phyloP scores from a whole-genome alignment of 2,329 filamentous ascomycete species.

The Polytolypa hystricis region DNA sequence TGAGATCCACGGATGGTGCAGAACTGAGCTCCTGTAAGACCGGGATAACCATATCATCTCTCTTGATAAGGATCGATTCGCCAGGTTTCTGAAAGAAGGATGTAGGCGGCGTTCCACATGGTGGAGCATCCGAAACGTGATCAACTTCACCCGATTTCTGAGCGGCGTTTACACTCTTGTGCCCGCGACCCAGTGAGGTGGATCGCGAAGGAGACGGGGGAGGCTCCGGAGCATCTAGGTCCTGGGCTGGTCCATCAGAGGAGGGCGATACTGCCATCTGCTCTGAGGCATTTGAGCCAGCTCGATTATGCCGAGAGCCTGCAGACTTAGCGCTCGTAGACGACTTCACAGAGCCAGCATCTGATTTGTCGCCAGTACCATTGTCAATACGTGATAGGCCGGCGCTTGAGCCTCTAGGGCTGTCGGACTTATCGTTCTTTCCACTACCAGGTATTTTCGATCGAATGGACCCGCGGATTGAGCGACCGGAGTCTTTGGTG shows the following conservation, averaged over 20 bases:
- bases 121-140: constrained; percentile 83
- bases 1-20: constrained; percentile 19
- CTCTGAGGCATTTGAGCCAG: constrained; percentile 20
- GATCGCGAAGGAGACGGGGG: constrained; percentile 86
- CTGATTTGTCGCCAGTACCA: constrained; percentile 50
- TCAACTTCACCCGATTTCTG: constrained; percentile 86
- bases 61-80: constrained; percentile 80
- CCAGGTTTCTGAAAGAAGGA: constrained; percentile 58
- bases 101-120: constrained; percentile 51
- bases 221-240: constrained; percentile 44
- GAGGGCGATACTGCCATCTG: constrained; percentile 26
- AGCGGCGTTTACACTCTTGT: constrained; percentile 68
- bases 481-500: constrained; percentile 83
- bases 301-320: constrained; percentile 36
- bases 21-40: constrained; percentile 41
- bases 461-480: constrained; percentile 66
- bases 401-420: constrained; percentile 64
- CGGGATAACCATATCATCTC: constrained; percentile 59
- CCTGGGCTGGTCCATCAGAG: constrained; percentile 21
- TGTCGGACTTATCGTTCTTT: constrained; percentile 55
- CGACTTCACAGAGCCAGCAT: constrained; percentile 65
- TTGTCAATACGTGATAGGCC: constrained; percentile 50
- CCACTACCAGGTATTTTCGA: constrained; percentile 67
- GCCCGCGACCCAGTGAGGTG: constrained; percentile 57
- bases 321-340: constrained; percentile 46